A percentile compares a stretch with the other conserved stretches of the same genome.
phyloP scores from a whole-genome alignment of 305 asterid genomes.

The Fraxinus nigra region DNA sequence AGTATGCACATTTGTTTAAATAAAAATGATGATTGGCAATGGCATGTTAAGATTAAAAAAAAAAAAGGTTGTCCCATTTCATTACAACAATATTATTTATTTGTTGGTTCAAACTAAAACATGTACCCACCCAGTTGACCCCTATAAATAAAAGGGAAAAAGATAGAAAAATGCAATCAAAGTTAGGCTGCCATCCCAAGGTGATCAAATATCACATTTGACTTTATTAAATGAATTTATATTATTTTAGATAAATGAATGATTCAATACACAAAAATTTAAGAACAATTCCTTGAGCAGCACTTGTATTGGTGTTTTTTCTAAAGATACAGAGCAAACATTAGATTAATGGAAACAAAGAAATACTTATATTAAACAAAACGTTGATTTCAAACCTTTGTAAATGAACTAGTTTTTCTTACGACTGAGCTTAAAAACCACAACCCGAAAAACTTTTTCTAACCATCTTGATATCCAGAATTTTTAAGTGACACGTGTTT shows the following conservation, averaged over 20 bases:
- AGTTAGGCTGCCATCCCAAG: background rate
- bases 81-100: slow-evolving; percentile 12
- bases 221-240: background rate
- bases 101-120: background rate
- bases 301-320: too few species aligned
- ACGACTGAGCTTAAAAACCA: too few species aligned
- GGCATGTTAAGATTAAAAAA: slow-evolving; percentile 17
- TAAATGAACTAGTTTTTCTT: too few species aligned
- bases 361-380: too few species aligned
- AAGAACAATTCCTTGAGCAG: too few species aligned
- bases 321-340: too few species aligned
- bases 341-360: too few species aligned
- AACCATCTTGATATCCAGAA: too few species aligned
- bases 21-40: slow-evolving; percentile 17
- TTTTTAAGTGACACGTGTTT: too few species aligned
- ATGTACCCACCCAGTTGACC: background rate
- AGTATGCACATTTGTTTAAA: slow-evolving; percentile 7
- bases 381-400: too few species aligned
- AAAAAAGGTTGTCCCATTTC: slow-evolving; percentile 35
- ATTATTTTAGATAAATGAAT: background rate
- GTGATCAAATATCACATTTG: background rate
- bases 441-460: too few species aligned
- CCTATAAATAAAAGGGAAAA: background rate
- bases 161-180: background rate
- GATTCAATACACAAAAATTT: background rate